phyloP scores from a whole-genome alignment of 1,284 basidiomycete genomes.

The Trichosporon sp. region DNA sequence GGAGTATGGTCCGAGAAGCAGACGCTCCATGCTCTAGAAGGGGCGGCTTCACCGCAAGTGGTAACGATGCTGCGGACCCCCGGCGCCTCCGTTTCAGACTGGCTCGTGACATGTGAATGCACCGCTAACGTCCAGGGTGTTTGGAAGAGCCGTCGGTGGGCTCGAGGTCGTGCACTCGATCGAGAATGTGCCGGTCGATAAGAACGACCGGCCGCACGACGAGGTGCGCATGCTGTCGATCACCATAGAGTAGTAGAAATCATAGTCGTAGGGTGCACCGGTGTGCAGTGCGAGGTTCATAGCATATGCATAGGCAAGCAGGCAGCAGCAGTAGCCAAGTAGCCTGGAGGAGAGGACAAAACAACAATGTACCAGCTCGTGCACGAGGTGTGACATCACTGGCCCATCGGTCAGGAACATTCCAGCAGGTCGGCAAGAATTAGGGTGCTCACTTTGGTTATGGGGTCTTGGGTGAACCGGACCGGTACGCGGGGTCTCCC shows the following conservation, averaged over 20 bases:
- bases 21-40: no score
- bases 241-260: slow-evolving; percentile 29
- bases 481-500: not conserved
- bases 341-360: no score
- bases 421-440: slow-evolving; percentile 10
- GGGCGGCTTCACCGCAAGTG: not conserved
- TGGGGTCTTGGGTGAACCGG: not conserved
- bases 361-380: not conserved
- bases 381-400: slow-evolving; percentile 12
- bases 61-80: not conserved
- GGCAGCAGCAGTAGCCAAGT: not conserved
- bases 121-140: slow-evolving; percentile 56
- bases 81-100: not conserved
- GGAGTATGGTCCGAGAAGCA: no score
- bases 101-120: not conserved
- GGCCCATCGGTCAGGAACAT: slow-evolving; percentile 1
- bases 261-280: not conserved
- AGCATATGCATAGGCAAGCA: not conserved
- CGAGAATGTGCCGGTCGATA: slow-evolving; percentile 67
- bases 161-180: slow-evolving; percentile 63
- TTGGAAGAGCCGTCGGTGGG: slow-evolving; percentile 61
- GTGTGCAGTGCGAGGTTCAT: not conserved
- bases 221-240: slow-evolving; percentile 73
- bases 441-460: slow-evolving; percentile 1
- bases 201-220: slow-evolving; percentile 82